Percentiles rank a stretch among this genome's conserved stretches.
These are phyloP conservation scores for Exophiala oligosperma DNA, from an alignment of 2,329 filamentous ascomycete genomes.

Conservation along the genomic window DNA sequence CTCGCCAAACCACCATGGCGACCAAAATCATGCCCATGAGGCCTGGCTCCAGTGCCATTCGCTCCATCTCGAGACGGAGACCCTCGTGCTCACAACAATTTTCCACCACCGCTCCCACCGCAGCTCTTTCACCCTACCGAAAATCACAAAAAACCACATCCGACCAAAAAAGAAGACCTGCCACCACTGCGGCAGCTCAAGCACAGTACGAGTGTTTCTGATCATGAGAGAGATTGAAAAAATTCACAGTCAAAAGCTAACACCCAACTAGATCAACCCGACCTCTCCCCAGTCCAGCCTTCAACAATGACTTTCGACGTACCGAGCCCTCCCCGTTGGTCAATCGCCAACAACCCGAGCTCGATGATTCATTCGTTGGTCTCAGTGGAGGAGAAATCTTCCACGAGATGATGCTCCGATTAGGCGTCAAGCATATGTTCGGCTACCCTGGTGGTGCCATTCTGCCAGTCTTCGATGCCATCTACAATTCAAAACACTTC, in stretches of 20 bases:
- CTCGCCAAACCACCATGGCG: constrained; percentile 24
- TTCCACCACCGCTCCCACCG: constrained; percentile 45
- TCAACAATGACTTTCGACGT: constrained; percentile 54
- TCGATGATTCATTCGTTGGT: constrained; percentile 92
- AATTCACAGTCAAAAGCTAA: constrained; percentile 22
- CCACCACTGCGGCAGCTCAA: constrained; percentile 51
- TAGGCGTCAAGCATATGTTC: constrained; percentile 89
- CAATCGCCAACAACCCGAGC: constrained; percentile 59
- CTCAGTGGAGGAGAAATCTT: constrained; percentile 96
- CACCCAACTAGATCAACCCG: constrained; percentile 51
- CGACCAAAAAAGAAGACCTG: constrained; percentile 41
- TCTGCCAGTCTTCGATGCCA: constrained; percentile 96
- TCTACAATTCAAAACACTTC: constrained; percentile 97
- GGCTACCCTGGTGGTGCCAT: constrained; percentile 95
- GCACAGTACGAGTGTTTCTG: constrained; percentile 50
- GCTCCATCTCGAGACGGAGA: constrained; percentile 46
- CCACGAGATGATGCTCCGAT: constrained; percentile 97
- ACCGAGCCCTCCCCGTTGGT: constrained; percentile 70
- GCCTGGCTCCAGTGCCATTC: constrained; percentile 50
- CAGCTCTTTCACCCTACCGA: constrained; percentile 48
- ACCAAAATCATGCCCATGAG: constrained; percentile 51
- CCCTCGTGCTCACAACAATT: constrained; percentile 44
- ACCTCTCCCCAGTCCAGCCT: constrained; percentile 62
- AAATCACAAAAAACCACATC: constrained; percentile 37
- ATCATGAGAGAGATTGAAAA: constrained; percentile 22